Conservation (phyloP, 2,329 filamentous ascomycete species). For the Phaeosphaeria sp. region DNA sequence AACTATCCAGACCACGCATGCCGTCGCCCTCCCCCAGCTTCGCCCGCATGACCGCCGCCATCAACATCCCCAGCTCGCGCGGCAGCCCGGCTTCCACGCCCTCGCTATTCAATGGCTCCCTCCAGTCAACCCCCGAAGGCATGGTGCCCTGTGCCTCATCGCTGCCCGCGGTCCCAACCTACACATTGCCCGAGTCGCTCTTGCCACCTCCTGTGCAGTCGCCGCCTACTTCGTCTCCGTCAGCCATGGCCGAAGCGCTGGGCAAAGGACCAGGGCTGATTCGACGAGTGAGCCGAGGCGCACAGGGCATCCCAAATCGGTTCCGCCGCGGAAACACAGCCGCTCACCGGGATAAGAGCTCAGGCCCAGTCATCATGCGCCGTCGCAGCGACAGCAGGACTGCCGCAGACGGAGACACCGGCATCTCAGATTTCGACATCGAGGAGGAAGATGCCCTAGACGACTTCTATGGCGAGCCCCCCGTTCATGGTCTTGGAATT, state of each 20-base stretch:
- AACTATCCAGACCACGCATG: constrained; percentile 36
- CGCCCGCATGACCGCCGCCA: constrained; percentile 35
- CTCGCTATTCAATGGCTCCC: constrained; percentile 62
- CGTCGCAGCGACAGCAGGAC: constrained; percentile 89
- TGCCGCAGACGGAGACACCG: constrained; percentile 58
- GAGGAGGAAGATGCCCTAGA: constrained; percentile 60
- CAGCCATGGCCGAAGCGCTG: constrained; percentile 68
- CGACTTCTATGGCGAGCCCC: constrained; percentile 48
- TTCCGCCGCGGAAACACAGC: constrained; percentile 80
- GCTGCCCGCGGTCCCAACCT: constrained; percentile 53
- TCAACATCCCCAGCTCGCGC: constrained; percentile 47
- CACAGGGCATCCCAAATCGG: constrained; percentile 71
- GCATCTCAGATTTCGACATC: constrained; percentile 59
- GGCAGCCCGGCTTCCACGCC: constrained; percentile 50
- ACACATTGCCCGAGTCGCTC: constrained; percentile 78
- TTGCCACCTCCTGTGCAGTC: constrained; percentile 57
- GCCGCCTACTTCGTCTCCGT: constrained; percentile 52
- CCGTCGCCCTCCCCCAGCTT: constrained; percentile 44
- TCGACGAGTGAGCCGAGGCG: constrained; percentile 82
- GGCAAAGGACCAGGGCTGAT: constrained; percentile 74
- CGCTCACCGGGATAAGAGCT: constrained; percentile 80
- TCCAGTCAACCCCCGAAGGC: constrained; percentile 72
- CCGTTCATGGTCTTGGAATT: constrained; percentile 52
- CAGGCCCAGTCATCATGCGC: constrained; percentile 86
- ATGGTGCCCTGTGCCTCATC: constrained; percentile 64